Conservation (phyloP, 1,284 basidiomycete species). For the Irpex sp. region DNA sequence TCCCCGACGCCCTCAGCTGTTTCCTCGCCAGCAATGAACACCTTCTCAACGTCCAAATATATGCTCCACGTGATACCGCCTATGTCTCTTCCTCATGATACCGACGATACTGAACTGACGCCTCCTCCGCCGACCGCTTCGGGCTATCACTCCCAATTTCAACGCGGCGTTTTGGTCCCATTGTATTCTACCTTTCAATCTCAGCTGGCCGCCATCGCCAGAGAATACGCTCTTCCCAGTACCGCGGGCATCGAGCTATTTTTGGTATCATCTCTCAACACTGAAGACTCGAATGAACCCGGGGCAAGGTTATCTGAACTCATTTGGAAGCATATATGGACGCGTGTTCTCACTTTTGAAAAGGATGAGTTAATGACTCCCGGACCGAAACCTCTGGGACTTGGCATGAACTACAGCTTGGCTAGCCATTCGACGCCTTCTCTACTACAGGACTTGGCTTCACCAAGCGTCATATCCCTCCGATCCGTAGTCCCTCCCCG, state of each 20-base stretch:
- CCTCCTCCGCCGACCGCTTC: conserved; percentile 52
- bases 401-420: conserved; percentile 34
- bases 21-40: conserved; percentile 37
- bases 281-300: conserved; percentile 41
- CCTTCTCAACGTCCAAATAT: conserved; percentile 50
- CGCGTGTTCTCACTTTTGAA: conserved; percentile 60
- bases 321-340: conserved; percentile 80
- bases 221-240: conserved; percentile 81
- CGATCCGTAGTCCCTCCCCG: conserved; percentile 44
- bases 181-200: conserved; percentile 66
- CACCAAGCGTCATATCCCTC: conserved; percentile 23
- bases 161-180: conserved; percentile 70
- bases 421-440: conserved; percentile 40
- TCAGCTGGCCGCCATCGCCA: conserved; percentile 76
- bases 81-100: conserved; percentile 54
- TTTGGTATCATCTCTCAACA: conserved; percentile 45
- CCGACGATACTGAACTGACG: conserved; percentile 39
- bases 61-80: conserved; percentile 77
- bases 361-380: conserved; percentile 46
- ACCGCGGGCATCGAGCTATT: conserved; percentile 74
- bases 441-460: conserved; percentile 33
- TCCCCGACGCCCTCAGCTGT: conserved; percentile 53
- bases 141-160: conserved; percentile 72
- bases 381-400: conserved; percentile 34
- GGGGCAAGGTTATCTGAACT: conserved; percentile 78